A percentile compares a stretch with the other conserved stretches of the same genome.
These are phyloP conservation scores for Penicillium odoratum DNA, from an alignment of 495 filamentous ascomycete species.

Conservation along the genomic window DNA sequence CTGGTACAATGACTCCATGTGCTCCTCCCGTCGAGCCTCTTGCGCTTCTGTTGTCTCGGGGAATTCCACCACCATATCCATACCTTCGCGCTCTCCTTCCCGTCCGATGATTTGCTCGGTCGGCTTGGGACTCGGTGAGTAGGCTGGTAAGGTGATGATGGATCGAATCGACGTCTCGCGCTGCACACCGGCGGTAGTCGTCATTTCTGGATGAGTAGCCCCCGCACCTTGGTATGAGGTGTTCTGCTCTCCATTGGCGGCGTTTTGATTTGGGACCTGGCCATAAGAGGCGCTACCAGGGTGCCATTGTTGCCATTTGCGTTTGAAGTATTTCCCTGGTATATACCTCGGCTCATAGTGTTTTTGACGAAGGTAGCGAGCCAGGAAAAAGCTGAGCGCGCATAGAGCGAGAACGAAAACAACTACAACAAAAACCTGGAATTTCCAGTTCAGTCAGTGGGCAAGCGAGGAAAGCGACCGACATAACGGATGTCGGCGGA, in stretches of 20 bases:
- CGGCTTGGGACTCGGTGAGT: conserved; percentile 65
- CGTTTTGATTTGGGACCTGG: conserved; percentile 33
- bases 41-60: conserved; percentile 72
- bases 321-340: conserved; percentile 58
- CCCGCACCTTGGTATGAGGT: conserved; percentile 28
- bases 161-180: conserved; percentile 86
- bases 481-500: conserved; percentile 12
- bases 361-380: conserved; percentile 49
- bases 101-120: conserved; percentile 84
- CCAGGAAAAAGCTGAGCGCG: conserved; percentile 44
- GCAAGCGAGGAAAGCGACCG: background rate
- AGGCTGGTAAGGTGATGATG: conserved; percentile 87
- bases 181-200: conserved; percentile 53
- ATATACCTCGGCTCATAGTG: conserved; percentile 57
- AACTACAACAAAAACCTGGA: conserved; percentile 30
- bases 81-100: conserved; percentile 88
- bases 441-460: background rate
- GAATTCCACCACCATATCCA: conserved; percentile 87
- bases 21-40: conserved; percentile 78
- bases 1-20: conserved; percentile 92
- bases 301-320: conserved; percentile 60
- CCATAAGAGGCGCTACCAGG: conserved; percentile 43
- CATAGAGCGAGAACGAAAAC: conserved; percentile 41
- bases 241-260: conserved; percentile 18
- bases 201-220: conserved; percentile 31